Base-by-base conservation (phyloP, 768 basidiomycete species). In the Lepiota venenata region DNA sequence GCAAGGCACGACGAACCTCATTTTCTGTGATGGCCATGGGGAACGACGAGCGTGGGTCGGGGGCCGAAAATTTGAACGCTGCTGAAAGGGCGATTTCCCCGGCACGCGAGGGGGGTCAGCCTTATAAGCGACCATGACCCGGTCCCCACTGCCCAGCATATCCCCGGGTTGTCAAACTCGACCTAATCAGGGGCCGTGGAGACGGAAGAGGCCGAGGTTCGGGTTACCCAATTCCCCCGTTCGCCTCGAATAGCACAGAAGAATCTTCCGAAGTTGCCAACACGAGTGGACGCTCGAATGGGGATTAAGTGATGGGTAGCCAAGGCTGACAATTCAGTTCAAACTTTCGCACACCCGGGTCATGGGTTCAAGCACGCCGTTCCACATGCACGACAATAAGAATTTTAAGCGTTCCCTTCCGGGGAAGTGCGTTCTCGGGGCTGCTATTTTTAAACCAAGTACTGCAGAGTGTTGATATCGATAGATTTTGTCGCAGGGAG, bases 1-100 rank as follows among this genome's bases (percentile, higher is more conserved):
- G 32, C 27, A 8, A 27, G 14, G 35, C 45, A 38, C 3, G 21
- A 59, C 55, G 14, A 21, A 61, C 57, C 55, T 59, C 54, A 41
- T 60, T 55, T 7, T 57, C 49, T 48, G 50, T 42, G 29, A 60
- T 20, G 25, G 57, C 39, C 60, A 60, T 60, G 25, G 15, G 16
- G 32, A 12, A 18, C 22, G 21, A 27, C 14, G 32, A 21, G 48
- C 3, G 2, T 2, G 39, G n/a, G 15, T 32, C 32, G 9, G 32
- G 32, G 32, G 32, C 32, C 4, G 16, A 32, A 49, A n/a, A 22
- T 21, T 9, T 9, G 21, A 35, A 25, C 27, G 41, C 35, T n/a
- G 38, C 32, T 32, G 32, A 32, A 32, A 32, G 32, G 32, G 32
- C 32, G 32, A 9, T 32, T 4, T 32, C 32, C 32, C 32, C 32